A percentile compares a stretch with the other conserved stretches of the same genome.
These are phyloP conservation scores for Ogataea minuta DNA, from an alignment of 805 yeast genomes.

Conservation along the genomic window DNA sequence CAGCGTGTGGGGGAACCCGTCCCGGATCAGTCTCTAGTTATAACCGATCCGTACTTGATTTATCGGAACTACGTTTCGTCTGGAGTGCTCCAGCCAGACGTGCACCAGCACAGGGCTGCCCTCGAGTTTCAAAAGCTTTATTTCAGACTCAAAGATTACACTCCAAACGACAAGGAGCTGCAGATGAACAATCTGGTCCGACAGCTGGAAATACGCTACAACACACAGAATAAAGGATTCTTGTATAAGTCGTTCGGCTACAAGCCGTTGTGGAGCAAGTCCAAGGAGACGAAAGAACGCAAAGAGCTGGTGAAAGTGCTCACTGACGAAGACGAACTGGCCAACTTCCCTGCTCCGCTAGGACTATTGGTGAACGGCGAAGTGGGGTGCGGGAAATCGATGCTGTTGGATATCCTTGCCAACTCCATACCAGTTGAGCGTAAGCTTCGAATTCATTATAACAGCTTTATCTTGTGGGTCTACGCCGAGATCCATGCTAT, in stretches of 20 bases:
- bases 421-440: constrained; percentile 58
- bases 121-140: constrained; percentile 61
- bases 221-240: constrained; percentile 19
- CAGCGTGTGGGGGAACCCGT: constrained; percentile 25
- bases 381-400: constrained; percentile 73
- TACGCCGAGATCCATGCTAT: constrained; percentile 59
- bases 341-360: constrained; percentile 55
- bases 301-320: constrained; percentile 48
- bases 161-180: constrained; percentile 49
- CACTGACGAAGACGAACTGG: constrained; percentile 60
- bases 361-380: constrained; percentile 64
- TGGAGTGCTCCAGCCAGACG: constrained; percentile 55
- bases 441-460: constrained; percentile 70
- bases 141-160: constrained; percentile 55
- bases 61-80: constrained; percentile 52
- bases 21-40: constrained; percentile 6
- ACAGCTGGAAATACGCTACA: constrained; percentile 32
- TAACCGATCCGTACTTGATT: constrained; percentile 60
- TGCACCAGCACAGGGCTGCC: constrained; percentile 59
- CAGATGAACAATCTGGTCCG: constrained; percentile 40
- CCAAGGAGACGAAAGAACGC: constrained; percentile 13
- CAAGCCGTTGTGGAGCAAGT: constrained; percentile 31
- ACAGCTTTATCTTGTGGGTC: constrained; percentile 67
- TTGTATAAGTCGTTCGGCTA: constrained; percentile 30
- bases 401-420: constrained; percentile 73